Evolutionary conservation across 768 basidiomycete genomes (phyloP).

Genomic region (Trametes meyenii): DNA sequence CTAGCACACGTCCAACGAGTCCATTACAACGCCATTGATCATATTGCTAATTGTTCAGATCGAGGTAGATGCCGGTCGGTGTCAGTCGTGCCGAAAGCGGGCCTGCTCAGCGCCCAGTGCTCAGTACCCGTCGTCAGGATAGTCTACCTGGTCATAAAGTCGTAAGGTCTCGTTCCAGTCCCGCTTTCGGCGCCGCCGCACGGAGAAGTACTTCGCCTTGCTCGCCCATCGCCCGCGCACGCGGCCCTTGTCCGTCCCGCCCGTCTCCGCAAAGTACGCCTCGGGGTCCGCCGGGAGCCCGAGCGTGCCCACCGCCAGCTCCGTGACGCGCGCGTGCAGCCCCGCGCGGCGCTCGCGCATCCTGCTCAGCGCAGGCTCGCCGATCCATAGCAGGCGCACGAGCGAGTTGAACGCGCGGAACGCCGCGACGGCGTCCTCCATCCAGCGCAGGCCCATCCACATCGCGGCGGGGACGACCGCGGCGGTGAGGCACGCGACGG

Average conservation of each 20-base stretch:
- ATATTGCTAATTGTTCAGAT: too few species aligned
- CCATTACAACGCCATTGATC: too few species aligned
- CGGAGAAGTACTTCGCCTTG: constrained; percentile 74
- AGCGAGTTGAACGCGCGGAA: constrained; percentile 75
- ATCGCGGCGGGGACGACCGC: constrained; percentile 70
- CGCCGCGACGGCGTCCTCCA: constrained; percentile 81
- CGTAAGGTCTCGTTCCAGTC: constrained; percentile 90
- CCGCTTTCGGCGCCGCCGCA: constrained; percentile 75
- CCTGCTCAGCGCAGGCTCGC: constrained; percentile 54
- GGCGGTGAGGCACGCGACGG: constrained; percentile 57
- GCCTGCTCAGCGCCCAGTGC: background rate
- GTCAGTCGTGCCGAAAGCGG: too few species aligned
- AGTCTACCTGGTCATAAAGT: constrained; percentile 82
- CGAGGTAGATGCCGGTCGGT: too few species aligned
- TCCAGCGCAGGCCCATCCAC: constrained; percentile 91
- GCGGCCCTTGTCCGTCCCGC: constrained; percentile 72
- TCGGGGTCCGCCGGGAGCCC: constrained; percentile 74
- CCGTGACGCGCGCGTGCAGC: constrained; percentile 67
- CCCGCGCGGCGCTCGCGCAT: constrained; percentile 57
- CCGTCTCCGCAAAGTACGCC: constrained; percentile 56
- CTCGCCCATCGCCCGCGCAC: constrained; percentile 72
- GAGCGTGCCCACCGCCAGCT: constrained; percentile 57
- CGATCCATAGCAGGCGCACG: constrained; percentile 61
- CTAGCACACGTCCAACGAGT: background rate
- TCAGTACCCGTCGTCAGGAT: constrained; percentile 58